Evolutionary conservation across 768 basidiomycete genomes (phyloP).

Genomic region (Paxillus involutus): DNA sequence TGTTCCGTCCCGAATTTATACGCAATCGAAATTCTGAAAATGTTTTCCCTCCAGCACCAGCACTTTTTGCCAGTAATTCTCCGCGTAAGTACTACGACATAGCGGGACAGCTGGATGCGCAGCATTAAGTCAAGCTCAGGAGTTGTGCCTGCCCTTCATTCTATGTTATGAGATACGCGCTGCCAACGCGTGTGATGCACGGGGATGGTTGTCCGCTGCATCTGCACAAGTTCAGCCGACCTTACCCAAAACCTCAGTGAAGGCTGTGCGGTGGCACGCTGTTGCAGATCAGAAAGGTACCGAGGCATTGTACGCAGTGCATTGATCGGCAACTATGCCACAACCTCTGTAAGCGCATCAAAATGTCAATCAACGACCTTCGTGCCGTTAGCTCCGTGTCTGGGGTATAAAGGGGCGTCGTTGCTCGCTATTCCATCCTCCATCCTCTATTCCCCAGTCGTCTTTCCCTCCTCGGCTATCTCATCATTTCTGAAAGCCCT

Average conservation of each 20-base stretch:
- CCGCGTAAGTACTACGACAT: too few species aligned
- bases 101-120: too few species aligned
- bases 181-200: background rate
- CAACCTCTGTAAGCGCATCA: background rate
- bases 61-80: too few species aligned
- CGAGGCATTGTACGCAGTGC: too few species aligned
- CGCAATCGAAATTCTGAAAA: too few species aligned
- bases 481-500: background rate
- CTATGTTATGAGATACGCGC: background rate
- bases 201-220: background rate
- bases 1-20: too few species aligned
- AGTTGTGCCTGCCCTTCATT: background rate
- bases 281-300: too few species aligned
- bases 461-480: background rate
- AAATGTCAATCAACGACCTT: background rate
- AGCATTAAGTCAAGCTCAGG: too few species aligned
- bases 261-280: background rate
- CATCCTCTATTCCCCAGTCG: background rate
- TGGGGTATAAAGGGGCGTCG: conserved; percentile 4
- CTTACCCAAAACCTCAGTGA: background rate
- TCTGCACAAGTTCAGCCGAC: background rate
- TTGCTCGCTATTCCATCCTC: background rate
- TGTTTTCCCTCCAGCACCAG: too few species aligned
- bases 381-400: background rate
- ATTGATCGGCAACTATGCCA: too few species aligned